Evolutionary conservation across 164 flowering plant species (phyloP).

Genomic region (Tetrastigma voinierianum): DNA sequence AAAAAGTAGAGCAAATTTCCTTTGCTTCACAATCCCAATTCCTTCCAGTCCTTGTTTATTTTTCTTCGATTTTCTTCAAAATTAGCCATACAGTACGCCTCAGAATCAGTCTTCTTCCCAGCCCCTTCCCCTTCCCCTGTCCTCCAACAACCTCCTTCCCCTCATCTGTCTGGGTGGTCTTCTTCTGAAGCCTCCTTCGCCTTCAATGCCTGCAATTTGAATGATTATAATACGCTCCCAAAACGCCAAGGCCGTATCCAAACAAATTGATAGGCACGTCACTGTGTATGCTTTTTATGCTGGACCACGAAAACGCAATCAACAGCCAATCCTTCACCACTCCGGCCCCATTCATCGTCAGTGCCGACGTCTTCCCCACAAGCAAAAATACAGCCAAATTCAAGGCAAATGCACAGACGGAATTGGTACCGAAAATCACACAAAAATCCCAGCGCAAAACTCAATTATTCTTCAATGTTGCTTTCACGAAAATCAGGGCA

Average conservation of each 20-base stretch:
- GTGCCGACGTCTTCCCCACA: slow-evolving; percentile 53
- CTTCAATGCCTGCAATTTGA: slow-evolving; percentile 46
- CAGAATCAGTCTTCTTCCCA: slow-evolving; percentile 32
- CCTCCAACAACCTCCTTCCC: slow-evolving; percentile 42
- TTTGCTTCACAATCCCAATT: slow-evolving; percentile 4
- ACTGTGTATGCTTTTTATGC: slow-evolving; percentile 54
- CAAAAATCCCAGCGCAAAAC: slow-evolving; percentile 42
- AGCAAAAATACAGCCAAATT: slow-evolving; percentile 50
- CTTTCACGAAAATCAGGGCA: slow-evolving; percentile 49
- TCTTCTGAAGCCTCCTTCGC: slow-evolving; percentile 52
- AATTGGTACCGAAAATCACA: slow-evolving; percentile 45
- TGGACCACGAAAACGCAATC: slow-evolving; percentile 57
- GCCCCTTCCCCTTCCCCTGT: slow-evolving; percentile 37
- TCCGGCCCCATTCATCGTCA: slow-evolving; percentile 61
- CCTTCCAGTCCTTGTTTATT: slow-evolving; percentile 7
- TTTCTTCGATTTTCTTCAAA: neutral
- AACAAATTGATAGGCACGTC: slow-evolving; percentile 40
- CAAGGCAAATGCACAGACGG: slow-evolving; percentile 46
- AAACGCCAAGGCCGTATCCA: slow-evolving; percentile 45
- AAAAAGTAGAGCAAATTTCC: neutral
- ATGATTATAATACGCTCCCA: slow-evolving; percentile 53
- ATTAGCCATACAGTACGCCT: slow-evolving; percentile 13
- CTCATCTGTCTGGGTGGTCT: slow-evolving; percentile 34
- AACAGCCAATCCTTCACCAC: slow-evolving; percentile 56
- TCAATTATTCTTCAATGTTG: slow-evolving; percentile 26